phyloP scores from a whole-genome alignment of 1,139 yeast genomes.

The Hemisphaericaspora subhashii region DNA sequence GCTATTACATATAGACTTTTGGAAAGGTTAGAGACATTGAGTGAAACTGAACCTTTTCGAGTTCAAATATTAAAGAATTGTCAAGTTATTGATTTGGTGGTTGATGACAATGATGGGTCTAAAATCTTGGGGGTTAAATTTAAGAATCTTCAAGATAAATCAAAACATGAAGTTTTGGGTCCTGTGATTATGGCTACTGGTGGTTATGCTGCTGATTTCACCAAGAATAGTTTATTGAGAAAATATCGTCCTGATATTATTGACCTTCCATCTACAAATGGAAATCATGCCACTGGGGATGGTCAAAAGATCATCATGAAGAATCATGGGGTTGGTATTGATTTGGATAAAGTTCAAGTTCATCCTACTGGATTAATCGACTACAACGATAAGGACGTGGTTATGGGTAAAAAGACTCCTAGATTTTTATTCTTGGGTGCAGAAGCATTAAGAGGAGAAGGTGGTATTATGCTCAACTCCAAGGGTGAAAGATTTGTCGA shows the following conservation, averaged over 20 bases:
- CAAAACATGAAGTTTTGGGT: slow-evolving; percentile 38
- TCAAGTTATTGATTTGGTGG: slow-evolving; percentile 55
- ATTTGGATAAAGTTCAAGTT: slow-evolving; percentile 76
- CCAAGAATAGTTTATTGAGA: slow-evolving; percentile 48
- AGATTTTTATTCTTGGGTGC: slow-evolving; percentile 72
- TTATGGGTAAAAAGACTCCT: slow-evolving; percentile 38
- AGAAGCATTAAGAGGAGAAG: slow-evolving; percentile 76
- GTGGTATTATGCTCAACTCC: slow-evolving; percentile 65
- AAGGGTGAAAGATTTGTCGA: slow-evolving; percentile 70
- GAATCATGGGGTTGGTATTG: slow-evolving; percentile 62
- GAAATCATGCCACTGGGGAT: slow-evolving; percentile 75
- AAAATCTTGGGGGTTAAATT: slow-evolving; percentile 51
- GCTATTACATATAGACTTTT: slow-evolving; percentile 68
- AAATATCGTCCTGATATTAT: slow-evolving; percentile 63
- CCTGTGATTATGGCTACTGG: slow-evolving; percentile 80
- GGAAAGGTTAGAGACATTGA: slow-evolving; percentile 51
- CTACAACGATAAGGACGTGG: slow-evolving; percentile 53
- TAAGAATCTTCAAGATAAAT: slow-evolving; percentile 37
- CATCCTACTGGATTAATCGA: slow-evolving; percentile 83
- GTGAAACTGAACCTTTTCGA: slow-evolving; percentile 50
- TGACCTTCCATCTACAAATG: slow-evolving; percentile 71
- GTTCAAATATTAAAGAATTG: slow-evolving; percentile 53
- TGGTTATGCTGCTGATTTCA: slow-evolving; percentile 68
- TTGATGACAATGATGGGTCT: slow-evolving; percentile 25
- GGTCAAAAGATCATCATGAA: slow-evolving; percentile 64